Base-by-base conservation (phyloP, 106 monocot genomes). In the Allium fistulosum region DNA sequence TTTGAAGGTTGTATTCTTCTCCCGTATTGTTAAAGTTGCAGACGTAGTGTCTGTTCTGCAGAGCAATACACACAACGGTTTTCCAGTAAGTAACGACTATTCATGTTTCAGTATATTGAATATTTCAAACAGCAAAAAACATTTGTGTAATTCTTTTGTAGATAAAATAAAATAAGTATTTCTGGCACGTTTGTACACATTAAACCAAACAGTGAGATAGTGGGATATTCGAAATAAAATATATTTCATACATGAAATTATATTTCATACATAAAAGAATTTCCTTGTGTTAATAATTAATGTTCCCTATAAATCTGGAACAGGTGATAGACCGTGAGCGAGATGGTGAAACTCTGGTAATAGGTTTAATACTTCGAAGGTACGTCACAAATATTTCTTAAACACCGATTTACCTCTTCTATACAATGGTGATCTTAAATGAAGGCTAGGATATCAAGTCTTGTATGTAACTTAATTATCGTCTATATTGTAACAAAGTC, bases 291-390 rank as follows among this genome's bases (percentile, higher is more conserved):
- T n/a, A 51, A 17, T 53, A 27, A 15, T 16, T 61, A 51, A 72
- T 67, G 47, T 47, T 78, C 22, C 6, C 7, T 50, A 9, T 52
- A 51, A 37, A 26, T 79, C 51, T 75, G 56, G 11, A 49, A 69
- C 80, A 96, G 96, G 91, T 96, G 57, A 80, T 92, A 58, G 86
- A 87, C 81, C 81, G 65, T 73, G 78, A 80, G 59, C 73, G 72
- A 62, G 83, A 82, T 84, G 87, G 92, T 58, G 92, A 97, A 63
- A 61, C 80, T 66, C 76, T 71, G 75, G 89, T 97, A 26, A 78
- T 97, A 45, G 97, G 97, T 61, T 79, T 97, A 28, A 92, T 97
- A 73, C 89, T 97, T 78, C 82, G 95, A 65, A 88, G 95, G 95
- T 91, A 63, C 4, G 45, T 46, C n/a, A 50, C 15, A 53, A 15